Conservation (phyloP, 73 alveolate species). For the Breviolum minutum region DNA sequence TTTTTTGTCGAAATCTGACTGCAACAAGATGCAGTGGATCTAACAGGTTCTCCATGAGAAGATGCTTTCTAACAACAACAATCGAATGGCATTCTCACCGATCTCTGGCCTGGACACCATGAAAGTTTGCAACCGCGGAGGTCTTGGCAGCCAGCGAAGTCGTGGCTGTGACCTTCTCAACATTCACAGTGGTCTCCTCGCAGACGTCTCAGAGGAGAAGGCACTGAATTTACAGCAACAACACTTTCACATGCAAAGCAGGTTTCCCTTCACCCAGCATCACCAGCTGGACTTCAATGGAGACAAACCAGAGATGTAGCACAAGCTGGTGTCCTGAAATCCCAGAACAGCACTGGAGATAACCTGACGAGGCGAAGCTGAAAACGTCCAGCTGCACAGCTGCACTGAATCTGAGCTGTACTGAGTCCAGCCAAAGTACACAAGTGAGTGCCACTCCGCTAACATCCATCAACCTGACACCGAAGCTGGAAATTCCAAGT, state of each 20-base stretch:
- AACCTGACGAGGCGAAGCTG: neutral
- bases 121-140: neutral
- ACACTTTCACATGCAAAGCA: too few relatives aligned
- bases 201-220: too few relatives aligned
- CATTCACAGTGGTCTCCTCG: neutral
- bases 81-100: neutral
- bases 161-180: neutral
- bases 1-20: too few relatives aligned
- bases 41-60: too few relatives aligned
- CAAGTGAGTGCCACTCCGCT: constrained; percentile 90
- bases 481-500: neutral
- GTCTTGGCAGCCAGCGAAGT: neutral
- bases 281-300: too few relatives aligned
- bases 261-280: neutral
- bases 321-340: neutral
- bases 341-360: constrained; percentile 88
- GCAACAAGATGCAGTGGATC: too few relatives aligned
- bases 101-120: neutral
- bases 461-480: constrained; percentile 79
- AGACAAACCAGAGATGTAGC: neutral
- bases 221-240: too few relatives aligned
- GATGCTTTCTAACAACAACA: too few relatives aligned
- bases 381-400: neutral
- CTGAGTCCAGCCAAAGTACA: neutral
- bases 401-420: neutral